These are phyloP conservation scores for Picochlorum sp. DNA, from an alignment of 139 green algal species.

Conservation along the genomic window DNA sequence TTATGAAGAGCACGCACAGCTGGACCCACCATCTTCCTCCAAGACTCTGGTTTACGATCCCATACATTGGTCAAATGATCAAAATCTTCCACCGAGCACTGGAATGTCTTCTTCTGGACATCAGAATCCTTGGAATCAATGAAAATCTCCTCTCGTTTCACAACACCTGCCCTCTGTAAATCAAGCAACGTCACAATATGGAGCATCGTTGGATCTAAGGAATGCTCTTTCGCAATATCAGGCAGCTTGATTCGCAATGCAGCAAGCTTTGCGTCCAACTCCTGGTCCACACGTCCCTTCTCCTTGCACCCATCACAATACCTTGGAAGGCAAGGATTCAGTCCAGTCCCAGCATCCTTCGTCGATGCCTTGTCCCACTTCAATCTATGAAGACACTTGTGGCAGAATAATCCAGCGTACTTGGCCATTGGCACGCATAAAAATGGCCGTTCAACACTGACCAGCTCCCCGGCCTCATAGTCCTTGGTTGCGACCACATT, in stretches of 20 bases:
- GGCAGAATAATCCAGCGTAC: conserved; percentile 5
- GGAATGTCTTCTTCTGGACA: conserved; percentile 2
- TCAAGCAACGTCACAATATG: conserved; percentile 24
- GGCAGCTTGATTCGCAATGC: conserved; percentile 14
- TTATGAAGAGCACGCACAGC: conserved; percentile 24
- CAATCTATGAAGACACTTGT: conserved; percentile 5
- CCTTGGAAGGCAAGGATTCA: conserved; percentile 28
- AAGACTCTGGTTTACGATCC: conserved; percentile 18
- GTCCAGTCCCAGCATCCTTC: neutral
- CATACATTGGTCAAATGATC: conserved; percentile 10
- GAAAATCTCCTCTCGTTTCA: neutral
- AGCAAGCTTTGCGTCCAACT: conserved; percentile 14
- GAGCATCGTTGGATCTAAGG: conserved; percentile 23
- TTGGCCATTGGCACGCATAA: conserved; percentile 9
- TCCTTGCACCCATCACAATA: conserved; percentile 16
- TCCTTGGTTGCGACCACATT: conserved; percentile 18
- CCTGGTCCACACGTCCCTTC: neutral
- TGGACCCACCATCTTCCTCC: conserved; percentile 15
- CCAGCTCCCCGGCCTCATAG: conserved; percentile 14
- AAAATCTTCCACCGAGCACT: conserved; percentile 6
- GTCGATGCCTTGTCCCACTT: neutral
- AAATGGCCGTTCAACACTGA: conserved; percentile 17
- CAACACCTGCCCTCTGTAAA: conserved; percentile 1
- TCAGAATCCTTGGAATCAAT: neutral
- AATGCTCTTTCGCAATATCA: conserved; percentile 16